These are phyloP conservation scores for Diaporthe sp. DNA, from an alignment of 2,329 filamentous ascomycete genomes.

Conservation along the genomic window DNA sequence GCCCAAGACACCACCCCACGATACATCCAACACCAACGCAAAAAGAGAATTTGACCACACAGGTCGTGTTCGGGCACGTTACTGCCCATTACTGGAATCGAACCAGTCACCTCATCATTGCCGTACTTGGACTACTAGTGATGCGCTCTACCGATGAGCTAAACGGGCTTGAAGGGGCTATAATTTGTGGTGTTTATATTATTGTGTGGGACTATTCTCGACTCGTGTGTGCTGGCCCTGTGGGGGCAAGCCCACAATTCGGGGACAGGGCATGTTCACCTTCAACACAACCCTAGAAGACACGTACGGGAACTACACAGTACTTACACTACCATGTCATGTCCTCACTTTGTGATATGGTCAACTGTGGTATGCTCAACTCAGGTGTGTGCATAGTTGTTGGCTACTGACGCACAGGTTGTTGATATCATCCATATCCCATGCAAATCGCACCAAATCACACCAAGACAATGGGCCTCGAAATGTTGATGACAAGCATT, in stretches of 20 bases:
- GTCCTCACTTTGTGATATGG: neutral
- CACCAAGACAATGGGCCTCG: neutral
- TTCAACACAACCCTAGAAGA: neutral
- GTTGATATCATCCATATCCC: neutral
- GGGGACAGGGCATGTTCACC: neutral
- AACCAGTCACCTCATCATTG: slow-evolving; percentile 28
- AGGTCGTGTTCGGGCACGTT: rapidly evolving
- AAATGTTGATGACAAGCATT: neutral
- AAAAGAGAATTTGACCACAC: neutral
- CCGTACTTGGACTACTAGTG: slow-evolving; percentile 1
- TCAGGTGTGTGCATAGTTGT: neutral
- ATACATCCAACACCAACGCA: neutral
- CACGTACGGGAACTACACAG: too few relatives aligned
- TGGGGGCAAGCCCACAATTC: slow-evolving; percentile 12
- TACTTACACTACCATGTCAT: neutral
- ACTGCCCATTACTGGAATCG: slow-evolving; percentile 31
- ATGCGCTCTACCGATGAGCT: slow-evolving; percentile 32
- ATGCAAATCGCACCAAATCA: neutral
- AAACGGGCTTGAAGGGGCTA: neutral
- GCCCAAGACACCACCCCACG: neutral
- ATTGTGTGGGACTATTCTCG: slow-evolving; percentile 1
- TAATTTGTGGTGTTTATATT: neutral
- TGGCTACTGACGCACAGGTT: neutral
- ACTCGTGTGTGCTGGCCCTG: slow-evolving; percentile 9
- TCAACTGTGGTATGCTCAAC: neutral